Percentiles rank a stretch among this genome's conserved stretches.
Conservation (phyloP, 352 stramenopile genomes). For the Pythium chondricola region DNA sequence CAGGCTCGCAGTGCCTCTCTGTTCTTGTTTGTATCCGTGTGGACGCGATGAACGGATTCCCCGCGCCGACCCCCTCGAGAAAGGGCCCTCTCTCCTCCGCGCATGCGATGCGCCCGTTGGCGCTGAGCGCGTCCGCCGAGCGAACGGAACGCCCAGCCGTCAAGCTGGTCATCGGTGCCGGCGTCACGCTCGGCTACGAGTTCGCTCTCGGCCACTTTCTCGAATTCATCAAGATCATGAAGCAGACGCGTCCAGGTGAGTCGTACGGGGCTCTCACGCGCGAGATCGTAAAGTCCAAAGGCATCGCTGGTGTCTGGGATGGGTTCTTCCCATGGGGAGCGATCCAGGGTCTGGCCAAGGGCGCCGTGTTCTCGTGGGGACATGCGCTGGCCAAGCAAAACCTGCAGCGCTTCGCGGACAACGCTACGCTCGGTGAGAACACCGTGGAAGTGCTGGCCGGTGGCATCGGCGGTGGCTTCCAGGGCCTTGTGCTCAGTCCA, state of each 20-base stretch:
- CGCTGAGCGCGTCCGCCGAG: constrained; percentile 12
- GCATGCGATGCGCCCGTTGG: constrained; percentile 22
- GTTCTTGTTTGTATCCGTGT: too few relatives aligned
- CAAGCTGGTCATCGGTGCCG: constrained; percentile 81
- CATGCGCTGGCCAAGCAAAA: constrained; percentile 64
- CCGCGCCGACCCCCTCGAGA: too few relatives aligned
- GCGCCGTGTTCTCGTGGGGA: constrained; percentile 87
- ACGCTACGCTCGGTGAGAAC: constrained; percentile 43
- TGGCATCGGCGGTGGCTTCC: constrained; percentile 86
- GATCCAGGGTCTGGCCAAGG: constrained; percentile 86
- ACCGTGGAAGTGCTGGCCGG: constrained; percentile 80
- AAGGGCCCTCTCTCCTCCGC: too few relatives aligned
- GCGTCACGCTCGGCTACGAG: constrained; percentile 87
- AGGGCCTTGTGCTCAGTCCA: constrained; percentile 90
- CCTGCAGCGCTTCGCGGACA: constrained; percentile 54
- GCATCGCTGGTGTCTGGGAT: constrained; percentile 88
- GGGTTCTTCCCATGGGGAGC: constrained; percentile 92
- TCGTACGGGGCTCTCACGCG: constrained; percentile 77
- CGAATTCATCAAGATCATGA: constrained; percentile 94
- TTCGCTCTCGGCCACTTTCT: constrained; percentile 85
- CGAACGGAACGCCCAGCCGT: constrained; percentile 47
- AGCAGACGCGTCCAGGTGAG: constrained; percentile 78
- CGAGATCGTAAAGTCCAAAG: constrained; percentile 86
- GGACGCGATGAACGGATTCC: too few relatives aligned
- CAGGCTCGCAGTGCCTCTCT: too few relatives aligned